A percentile compares a stretch with the other conserved stretches of the same genome.
These are phyloP conservation scores for Fusarium annulatum DNA, from an alignment of 2,329 filamentous ascomycete genomes.

Conservation along the genomic window DNA sequence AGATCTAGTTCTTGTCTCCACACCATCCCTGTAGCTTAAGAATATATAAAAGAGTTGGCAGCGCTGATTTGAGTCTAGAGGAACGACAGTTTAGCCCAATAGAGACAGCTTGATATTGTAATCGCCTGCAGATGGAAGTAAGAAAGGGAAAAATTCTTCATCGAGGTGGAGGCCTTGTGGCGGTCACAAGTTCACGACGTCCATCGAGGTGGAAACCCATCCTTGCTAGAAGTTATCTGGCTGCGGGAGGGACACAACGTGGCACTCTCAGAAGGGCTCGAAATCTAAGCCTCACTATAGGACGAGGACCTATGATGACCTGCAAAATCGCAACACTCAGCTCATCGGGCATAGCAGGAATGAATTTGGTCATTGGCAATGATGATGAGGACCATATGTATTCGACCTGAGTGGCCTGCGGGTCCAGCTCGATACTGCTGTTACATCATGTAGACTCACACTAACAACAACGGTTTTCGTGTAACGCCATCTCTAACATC, in stretches of 20 bases:
- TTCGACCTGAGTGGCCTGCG: slow-evolving; percentile 26
- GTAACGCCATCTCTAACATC: slow-evolving; percentile 27
- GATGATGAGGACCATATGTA: slow-evolving; percentile 8
- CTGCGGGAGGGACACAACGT: slow-evolving; percentile 41
- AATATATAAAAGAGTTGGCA: slow-evolving; percentile 22
- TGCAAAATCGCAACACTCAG: slow-evolving; percentile 24
- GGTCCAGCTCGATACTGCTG: slow-evolving; percentile 30
- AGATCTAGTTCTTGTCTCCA: slow-evolving; percentile 43
- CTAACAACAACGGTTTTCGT: slow-evolving; percentile 38
- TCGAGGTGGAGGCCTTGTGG: slow-evolving; percentile 44
- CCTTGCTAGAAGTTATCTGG: slow-evolving; percentile 30
- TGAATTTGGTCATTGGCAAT: not conserved
- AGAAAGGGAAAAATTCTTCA: slow-evolving; percentile 35
- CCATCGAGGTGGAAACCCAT: slow-evolving; percentile 43
- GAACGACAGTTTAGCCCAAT: slow-evolving; percentile 9
- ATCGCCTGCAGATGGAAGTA: slow-evolving; percentile 24
- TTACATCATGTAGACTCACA: slow-evolving; percentile 33
- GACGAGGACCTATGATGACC: slow-evolving; percentile 19
- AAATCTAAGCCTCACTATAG: slow-evolving; percentile 34
- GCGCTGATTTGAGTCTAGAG: slow-evolving; percentile 27
- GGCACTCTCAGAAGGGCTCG: slow-evolving; percentile 39
- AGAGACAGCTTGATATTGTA: slow-evolving; percentile 24
- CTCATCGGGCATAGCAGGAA: slow-evolving; percentile 13
- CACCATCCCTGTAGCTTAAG: slow-evolving; percentile 31
- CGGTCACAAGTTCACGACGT: slow-evolving; percentile 35